Base-by-base conservation (phyloP, 2,329 filamentous ascomycete species). In the Fusarium verticillioides region DNA sequence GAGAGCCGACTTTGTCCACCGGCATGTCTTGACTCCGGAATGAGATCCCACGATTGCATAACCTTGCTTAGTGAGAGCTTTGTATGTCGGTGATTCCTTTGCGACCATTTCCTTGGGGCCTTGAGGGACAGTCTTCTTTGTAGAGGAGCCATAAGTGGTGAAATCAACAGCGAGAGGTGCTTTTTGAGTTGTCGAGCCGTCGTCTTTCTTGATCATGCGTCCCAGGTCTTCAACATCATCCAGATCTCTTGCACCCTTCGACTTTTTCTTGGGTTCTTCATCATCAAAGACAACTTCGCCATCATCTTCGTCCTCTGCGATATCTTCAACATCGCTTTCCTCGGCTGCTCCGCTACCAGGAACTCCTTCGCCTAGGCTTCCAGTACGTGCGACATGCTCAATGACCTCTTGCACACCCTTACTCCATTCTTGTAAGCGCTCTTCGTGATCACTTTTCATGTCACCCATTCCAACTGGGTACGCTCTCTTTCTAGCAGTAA, bases 1-100 rank as follows among this genome's bases (percentile, higher is more conserved):
- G 2, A 98, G 90, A 15, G 96, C 96, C 4, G 95, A 98, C 83
- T 99, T 99, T 15, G 96, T 98, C 96, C 96, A 99, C 37, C 96
- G 94, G 81, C 96, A 99, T 78, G 98, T 97, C 83, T 98, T 98
- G 74, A 98, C 96, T 36, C 96, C 96, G 0, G 94, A 97, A 83
- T 98, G 96, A 1, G 94, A 96, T 60, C 96, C 96, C 42, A 99
- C 93, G 66, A 98, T 98, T 2, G 93, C 92, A 81, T 98, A 98
- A 32, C 96, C 96, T 86, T 99, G 96, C 81, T 98, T 99, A 2
- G 96, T 98, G 47, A 98, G 89, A 23, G 96, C 90, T 18, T 91
- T 88, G 79, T 97, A 95, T 0, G 96, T 98, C 0, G 96, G 96
- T 3, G 96, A 97, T 68, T 91, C 91, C 72, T 92, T 93, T 13